phyloP scores from a whole-genome alignment of 164 flowering plant genomes.

The Liriodendron chinense region DNA sequence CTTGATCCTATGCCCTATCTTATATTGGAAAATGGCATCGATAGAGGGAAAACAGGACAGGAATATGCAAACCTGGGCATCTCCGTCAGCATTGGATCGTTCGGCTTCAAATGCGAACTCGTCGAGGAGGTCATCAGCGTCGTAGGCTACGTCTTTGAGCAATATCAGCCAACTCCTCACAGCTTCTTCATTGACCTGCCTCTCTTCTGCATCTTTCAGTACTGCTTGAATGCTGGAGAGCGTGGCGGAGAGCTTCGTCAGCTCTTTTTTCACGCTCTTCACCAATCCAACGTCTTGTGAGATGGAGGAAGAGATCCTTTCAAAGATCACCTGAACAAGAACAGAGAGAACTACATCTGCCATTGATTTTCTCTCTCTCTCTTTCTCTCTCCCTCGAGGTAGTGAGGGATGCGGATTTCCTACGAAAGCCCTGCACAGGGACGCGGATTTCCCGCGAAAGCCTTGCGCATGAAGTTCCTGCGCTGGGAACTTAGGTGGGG shows the following conservation, averaged over 20 bases:
- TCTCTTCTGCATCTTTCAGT: constrained; percentile 13
- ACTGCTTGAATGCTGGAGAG: constrained; percentile 1
- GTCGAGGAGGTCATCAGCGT: constrained; percentile 18
- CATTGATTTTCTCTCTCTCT: not conserved
- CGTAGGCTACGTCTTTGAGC: constrained; percentile 17
- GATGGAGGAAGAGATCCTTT: constrained; percentile 3
- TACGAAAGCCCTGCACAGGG: too few species aligned
- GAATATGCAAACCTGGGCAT: not conserved
- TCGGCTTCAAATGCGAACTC: not conserved
- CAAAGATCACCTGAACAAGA: not conserved
- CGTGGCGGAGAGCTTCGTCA: not conserved
- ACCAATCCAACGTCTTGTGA: not conserved
- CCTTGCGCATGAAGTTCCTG: too few species aligned
- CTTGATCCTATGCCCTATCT: not conserved
- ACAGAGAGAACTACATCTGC: not conserved
- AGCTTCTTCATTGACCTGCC: constrained; percentile 1
- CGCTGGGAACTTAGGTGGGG: too few species aligned
- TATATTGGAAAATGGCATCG: not conserved
- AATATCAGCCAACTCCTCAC: constrained; percentile 13
- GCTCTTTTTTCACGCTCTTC: constrained; percentile 1
- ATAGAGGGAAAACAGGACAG: not conserved
- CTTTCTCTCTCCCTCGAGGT: too few species aligned
- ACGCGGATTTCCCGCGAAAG: too few species aligned
- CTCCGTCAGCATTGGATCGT: not conserved
- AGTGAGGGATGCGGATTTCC: too few species aligned